Evolutionary conservation across 2,329 filamentous ascomycete genomes (phyloP).

Genomic region (Xylariaceae sp.): DNA sequence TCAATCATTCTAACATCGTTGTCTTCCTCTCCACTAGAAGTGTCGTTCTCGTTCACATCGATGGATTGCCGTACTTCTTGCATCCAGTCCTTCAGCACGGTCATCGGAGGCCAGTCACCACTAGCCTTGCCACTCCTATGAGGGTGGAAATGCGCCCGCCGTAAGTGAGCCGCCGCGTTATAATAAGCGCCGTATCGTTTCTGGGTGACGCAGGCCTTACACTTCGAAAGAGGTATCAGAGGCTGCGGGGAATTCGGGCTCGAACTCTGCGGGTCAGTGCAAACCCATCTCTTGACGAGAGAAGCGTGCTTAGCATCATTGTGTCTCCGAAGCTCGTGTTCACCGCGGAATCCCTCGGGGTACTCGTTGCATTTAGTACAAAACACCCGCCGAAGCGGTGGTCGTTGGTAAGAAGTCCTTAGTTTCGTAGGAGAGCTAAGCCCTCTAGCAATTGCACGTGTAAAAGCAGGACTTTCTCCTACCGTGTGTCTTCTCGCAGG

Average conservation of each 20-base stretch:
- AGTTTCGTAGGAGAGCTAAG: slow-evolving; percentile 48
- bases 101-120: slow-evolving; percentile 62
- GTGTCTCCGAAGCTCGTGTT: slow-evolving; percentile 80
- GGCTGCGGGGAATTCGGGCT: slow-evolving; percentile 47
- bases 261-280: slow-evolving; percentile 51
- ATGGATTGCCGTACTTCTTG: slow-evolving; percentile 57
- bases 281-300: slow-evolving; percentile 59
- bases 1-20: slow-evolving; percentile 45
- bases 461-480: slow-evolving; percentile 48
- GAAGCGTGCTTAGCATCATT: slow-evolving; percentile 60
- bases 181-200: slow-evolving; percentile 63
- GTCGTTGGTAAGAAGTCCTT: slow-evolving; percentile 52
- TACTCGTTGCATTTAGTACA: slow-evolving; percentile 81
- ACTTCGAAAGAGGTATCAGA: slow-evolving; percentile 55
- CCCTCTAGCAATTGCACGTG: slow-evolving; percentile 42
- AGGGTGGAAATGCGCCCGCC: slow-evolving; percentile 60
- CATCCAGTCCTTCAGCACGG: slow-evolving; percentile 63
- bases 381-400: slow-evolving; percentile 70
- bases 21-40: slow-evolving; percentile 57
- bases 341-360: slow-evolving; percentile 84
- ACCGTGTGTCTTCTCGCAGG: slow-evolving; percentile 49
- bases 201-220: slow-evolving; percentile 59
- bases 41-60: slow-evolving; percentile 49
- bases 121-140: slow-evolving; percentile 59
- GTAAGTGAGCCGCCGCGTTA: slow-evolving; percentile 61